A percentile compares a stretch with the other conserved stretches of the same genome.
phyloP scores from a whole-genome alignment of 371 early-diverging fungal species.

The Smittium mucronatum region DNA sequence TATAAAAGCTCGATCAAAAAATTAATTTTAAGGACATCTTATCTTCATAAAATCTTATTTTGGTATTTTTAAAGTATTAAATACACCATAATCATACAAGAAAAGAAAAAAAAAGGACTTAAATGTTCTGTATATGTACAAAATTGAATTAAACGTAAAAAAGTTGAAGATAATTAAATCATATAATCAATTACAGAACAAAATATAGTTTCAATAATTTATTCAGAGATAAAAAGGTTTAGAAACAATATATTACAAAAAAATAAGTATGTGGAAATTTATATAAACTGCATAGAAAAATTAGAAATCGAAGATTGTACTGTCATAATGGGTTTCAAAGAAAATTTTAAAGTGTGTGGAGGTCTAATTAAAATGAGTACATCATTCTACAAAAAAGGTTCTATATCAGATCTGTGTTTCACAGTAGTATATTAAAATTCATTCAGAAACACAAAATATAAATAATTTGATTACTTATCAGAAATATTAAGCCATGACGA shows the following conservation, averaged over 20 bases:
- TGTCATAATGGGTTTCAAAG: slow-evolving; percentile 1
- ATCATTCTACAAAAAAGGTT: not conserved
- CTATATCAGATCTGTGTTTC: not conserved
- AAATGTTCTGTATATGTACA: not conserved
- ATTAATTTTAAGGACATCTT: too few species aligned
- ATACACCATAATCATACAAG: too few species aligned
- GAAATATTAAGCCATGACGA: not conserved
- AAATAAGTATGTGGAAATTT: not conserved
- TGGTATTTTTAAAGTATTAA: too few species aligned
- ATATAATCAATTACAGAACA: not conserved
- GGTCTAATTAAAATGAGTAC: not conserved
- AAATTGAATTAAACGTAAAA: not conserved
- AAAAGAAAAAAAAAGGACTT: slow-evolving; percentile 1
- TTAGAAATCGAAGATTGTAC: not conserved
- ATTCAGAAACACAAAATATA: not conserved
- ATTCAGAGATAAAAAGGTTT: not conserved
- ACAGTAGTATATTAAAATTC: not conserved
- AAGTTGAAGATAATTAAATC: not conserved
- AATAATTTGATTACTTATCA: not conserved
- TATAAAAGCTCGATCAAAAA: too few species aligned
- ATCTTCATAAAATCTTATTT: too few species aligned
- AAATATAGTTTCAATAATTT: not conserved
- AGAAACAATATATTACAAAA: not conserved
- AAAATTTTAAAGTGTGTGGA: not conserved
- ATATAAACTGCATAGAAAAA: not conserved